Conservation (phyloP, 2,329 filamentous ascomycete genomes). For the Fusarium sp. region DNA sequence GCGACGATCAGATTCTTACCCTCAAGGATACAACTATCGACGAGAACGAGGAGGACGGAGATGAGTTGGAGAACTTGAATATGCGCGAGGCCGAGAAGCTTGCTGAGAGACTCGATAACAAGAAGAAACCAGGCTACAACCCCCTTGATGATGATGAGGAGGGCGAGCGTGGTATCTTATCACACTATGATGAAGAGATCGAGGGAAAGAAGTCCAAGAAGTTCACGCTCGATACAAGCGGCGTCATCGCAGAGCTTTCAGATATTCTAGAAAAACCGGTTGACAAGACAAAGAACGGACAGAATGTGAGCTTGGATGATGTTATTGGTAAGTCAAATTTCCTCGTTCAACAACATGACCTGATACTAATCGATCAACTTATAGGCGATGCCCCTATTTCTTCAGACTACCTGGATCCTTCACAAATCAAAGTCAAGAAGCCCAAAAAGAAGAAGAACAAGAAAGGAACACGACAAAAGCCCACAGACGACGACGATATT, state of each 20-base stretch:
- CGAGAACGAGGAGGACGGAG: conserved; percentile 85
- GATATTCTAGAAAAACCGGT: conserved; percentile 64
- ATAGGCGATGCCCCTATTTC: conserved; percentile 51
- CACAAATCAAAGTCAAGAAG: conserved; percentile 93
- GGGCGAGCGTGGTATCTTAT: conserved; percentile 75
- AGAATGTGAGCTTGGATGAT: conserved; percentile 85
- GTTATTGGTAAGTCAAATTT: conserved; percentile 61
- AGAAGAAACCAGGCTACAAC: conserved; percentile 91
- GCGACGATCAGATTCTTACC: conserved; percentile 88
- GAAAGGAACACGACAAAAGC: conserved; percentile 78
- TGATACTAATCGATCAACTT: conserved; percentile 16
- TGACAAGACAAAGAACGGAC: conserved; percentile 70
- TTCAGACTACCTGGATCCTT: conserved; percentile 90
- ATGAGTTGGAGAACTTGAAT: conserved; percentile 85
- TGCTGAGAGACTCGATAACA: conserved; percentile 81
- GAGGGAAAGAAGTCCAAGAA: conserved; percentile 87
- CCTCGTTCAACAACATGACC: background rate
- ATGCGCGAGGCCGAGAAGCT: conserved; percentile 78
- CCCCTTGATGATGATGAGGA: conserved; percentile 78
- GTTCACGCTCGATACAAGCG: conserved; percentile 86
- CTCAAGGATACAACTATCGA: conserved; percentile 93
- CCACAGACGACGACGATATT: conserved; percentile 71
- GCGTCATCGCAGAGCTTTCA: conserved; percentile 72
- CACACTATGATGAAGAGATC: conserved; percentile 97
- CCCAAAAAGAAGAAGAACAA: conserved; percentile 93